Percentiles rank a stretch among this genome's conserved stretches.
phyloP scores from a whole-genome alignment of 495 filamentous ascomycete species.

The Aspergillus heteromorphus region DNA sequence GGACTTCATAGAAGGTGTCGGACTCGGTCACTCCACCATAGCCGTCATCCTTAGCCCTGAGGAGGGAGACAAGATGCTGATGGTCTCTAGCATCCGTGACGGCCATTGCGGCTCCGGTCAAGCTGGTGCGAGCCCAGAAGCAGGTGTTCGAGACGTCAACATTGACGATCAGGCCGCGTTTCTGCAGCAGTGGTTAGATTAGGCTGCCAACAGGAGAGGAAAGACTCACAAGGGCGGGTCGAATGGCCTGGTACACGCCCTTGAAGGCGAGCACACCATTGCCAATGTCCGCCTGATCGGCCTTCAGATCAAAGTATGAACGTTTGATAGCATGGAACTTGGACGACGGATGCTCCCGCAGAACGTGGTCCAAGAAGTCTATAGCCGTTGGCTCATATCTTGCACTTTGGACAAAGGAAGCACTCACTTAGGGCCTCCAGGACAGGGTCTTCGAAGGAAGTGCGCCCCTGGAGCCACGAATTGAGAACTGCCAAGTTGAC shows the following conservation, averaged over 20 bases:
- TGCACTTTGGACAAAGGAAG: background rate
- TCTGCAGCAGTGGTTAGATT: constrained; percentile 22
- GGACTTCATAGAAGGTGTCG: constrained; percentile 17
- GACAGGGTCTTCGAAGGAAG: constrained; percentile 54
- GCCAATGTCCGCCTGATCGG: constrained; percentile 37
- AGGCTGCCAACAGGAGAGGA: background rate
- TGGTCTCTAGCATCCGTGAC: constrained; percentile 17
- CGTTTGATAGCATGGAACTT: constrained; percentile 64
- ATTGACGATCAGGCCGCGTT: constrained; percentile 64
- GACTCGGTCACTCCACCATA: constrained; percentile 20
- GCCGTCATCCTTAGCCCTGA: constrained; percentile 16
- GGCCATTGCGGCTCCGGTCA: constrained; percentile 27
- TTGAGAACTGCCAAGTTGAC: constrained; percentile 61
- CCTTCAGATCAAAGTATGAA: constrained; percentile 58
- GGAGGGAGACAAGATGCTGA: constrained; percentile 17
- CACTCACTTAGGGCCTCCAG: constrained; percentile 71
- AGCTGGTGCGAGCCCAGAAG: constrained; percentile 33
- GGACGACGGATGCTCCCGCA: constrained; percentile 69
- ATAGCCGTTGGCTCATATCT: constrained; percentile 15
- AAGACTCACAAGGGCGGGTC: constrained; percentile 53
- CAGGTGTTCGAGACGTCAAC: constrained; percentile 55
- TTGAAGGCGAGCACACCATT: constrained; percentile 62
- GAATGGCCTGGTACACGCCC: constrained; percentile 52
- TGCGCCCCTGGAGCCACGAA: constrained; percentile 56
- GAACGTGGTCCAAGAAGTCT: constrained; percentile 81